These are phyloP conservation scores for Picea sitchensis DNA, from an alignment of 75 land plant genomes.

Conservation along the genomic window DNA sequence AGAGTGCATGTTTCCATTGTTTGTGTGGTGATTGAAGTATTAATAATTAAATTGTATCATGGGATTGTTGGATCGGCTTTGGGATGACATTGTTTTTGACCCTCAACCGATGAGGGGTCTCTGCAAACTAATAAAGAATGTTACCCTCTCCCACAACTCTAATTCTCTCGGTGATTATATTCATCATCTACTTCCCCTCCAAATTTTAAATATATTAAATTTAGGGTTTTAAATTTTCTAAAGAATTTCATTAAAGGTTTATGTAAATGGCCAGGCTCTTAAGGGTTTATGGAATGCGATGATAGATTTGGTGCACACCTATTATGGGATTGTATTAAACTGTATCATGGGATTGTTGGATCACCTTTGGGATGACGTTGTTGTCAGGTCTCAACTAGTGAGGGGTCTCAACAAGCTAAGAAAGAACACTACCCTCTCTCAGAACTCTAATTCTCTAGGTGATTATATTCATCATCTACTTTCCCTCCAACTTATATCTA, in stretches of 20 bases:
- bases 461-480: no score
- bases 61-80: slow-evolving; percentile 60
- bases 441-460: neutral
- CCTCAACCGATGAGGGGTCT: slow-evolving; percentile 66
- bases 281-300: no score
- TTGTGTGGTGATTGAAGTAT: neutral
- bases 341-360: slow-evolving; percentile 46
- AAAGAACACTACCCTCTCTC: slow-evolving; percentile 19
- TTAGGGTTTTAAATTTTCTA: no score
- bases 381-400: slow-evolving; percentile 69
- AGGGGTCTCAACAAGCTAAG: slow-evolving; percentile 67
- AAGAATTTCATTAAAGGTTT: no score
- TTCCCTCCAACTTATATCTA: no score
- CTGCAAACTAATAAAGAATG: slow-evolving; percentile 50
- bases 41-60: slow-evolving; percentile 4
- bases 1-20: neutral
- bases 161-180: neutral
- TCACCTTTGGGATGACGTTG: slow-evolving; percentile 75
- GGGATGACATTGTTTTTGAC: slow-evolving; percentile 81
- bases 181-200: no score
- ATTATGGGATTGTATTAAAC: no score
- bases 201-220: no score
- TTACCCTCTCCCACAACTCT: slow-evolving; percentile 2
- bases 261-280: no score
- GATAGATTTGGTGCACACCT: no score